These are phyloP conservation scores for Trypanosoma scelopori DNA, from an alignment of 208 protist genomes.

Conservation along the genomic window DNA sequence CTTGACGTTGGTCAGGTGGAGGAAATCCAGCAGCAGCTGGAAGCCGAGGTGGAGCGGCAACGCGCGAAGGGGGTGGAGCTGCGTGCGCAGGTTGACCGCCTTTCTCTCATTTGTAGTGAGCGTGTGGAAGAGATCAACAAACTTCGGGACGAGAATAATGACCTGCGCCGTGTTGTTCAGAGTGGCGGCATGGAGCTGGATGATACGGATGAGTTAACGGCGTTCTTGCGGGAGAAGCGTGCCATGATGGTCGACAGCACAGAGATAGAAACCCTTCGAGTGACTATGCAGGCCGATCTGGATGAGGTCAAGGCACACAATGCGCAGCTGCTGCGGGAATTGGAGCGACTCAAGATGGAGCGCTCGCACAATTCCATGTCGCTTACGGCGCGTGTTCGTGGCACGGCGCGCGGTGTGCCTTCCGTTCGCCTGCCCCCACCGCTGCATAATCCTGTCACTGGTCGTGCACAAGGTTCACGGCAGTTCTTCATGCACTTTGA, in stretches of 20 bases:
- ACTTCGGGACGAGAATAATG: constrained; percentile 27
- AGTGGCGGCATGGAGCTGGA: constrained; percentile 27
- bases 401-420: constrained; percentile 11
- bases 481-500: constrained; percentile 9
- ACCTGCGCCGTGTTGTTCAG: constrained; percentile 40
- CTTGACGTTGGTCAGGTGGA: constrained; percentile 84
- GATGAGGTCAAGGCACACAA: constrained; percentile 64
- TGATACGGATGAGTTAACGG: constrained; percentile 46
- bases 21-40: constrained; percentile 64
- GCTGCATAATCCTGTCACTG: neutral
- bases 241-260: constrained; percentile 54
- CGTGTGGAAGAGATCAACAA: constrained; percentile 57
- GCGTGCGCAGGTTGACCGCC: constrained; percentile 71
- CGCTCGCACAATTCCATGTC: constrained; percentile 23
- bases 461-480: neutral
- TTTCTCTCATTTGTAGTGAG: constrained; percentile 50
- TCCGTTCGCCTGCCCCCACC: constrained; percentile 2
- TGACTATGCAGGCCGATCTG: constrained; percentile 76
- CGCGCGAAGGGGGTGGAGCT: constrained; percentile 69
- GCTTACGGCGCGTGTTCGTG: constrained; percentile 30
- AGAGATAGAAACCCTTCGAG: constrained; percentile 71
- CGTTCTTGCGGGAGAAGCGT: constrained; percentile 38
- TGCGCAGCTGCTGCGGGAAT: constrained; percentile 43
- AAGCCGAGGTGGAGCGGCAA: constrained; percentile 60
- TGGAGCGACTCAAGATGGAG: constrained; percentile 37